Base-by-base conservation (phyloP, 2,329 filamentous ascomycete species). In the Pseudocercospora vitis region DNA sequence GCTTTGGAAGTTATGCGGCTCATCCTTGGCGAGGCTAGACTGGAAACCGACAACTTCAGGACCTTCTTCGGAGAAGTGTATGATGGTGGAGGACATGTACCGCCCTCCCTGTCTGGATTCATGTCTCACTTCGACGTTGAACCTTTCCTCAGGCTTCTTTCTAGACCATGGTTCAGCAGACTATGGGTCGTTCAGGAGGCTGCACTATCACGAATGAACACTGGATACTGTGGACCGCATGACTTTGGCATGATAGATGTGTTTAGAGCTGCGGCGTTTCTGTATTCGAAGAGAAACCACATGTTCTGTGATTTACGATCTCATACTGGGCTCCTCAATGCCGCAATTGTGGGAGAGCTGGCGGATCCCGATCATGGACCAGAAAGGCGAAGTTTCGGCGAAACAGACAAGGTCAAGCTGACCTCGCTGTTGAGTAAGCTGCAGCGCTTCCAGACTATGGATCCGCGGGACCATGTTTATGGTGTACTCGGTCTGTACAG, bases 111-210 rank as follows among this genome's bases (percentile, higher is more conserved):
- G 1, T 40, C 49, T 7, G 40, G 35, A 31, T 55, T 55, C 48
- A 39, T 48, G 26, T 32, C 26, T 19, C 16, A 19, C 7, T 52
- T 50, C 48, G n/a, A 42, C 14, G 21, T 33, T 7, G 39, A 45
- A 23, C 35, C 48, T 23, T 33, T 56, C 33, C 26, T 49, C 2
- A 32, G 11, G 7, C 14, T 56, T 14, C 45, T 56, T 19, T 21
- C 48, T 7, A 19, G 49, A 11, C 48, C 48, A 23, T 56, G 53
- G 53, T 56, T 56, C 29, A 23, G 29, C 9, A 32, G 53, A 12
- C 18, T 56, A 7, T 56, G 53, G 53, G 37, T 56, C 3, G 44
- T 52, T 9, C 53, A 55, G 48, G 53, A 56, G 42, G 54, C 39
- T 3, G 44, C 45, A 21, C 32, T 56, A 11, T 28, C 54, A 2